Evolutionary conservation across 108 stramenopile genomes (phyloP).

Genomic region (Tribonema minus): DNA sequence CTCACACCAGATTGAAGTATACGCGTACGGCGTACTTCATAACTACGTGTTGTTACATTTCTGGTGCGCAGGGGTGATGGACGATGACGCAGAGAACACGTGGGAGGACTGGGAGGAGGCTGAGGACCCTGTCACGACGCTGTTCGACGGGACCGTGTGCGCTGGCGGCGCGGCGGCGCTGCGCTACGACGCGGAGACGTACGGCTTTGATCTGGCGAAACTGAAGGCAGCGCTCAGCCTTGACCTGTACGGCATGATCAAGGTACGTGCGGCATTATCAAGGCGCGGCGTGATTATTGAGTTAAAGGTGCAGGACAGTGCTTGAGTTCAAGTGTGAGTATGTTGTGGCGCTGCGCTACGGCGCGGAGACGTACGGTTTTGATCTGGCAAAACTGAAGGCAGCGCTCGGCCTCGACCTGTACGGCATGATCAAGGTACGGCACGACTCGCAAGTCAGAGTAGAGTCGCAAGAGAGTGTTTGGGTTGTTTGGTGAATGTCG

Average conservation of each 20-base stretch:
- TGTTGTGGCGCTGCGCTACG: conserved; percentile 18
- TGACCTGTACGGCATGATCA: neutral
- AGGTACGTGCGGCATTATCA: no score
- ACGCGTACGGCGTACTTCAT: no score
- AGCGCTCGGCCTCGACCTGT: neutral
- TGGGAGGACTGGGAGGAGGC: neutral
- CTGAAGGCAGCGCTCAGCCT: conserved; percentile 5
- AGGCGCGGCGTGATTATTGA: no score
- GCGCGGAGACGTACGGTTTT: conserved; percentile 19
- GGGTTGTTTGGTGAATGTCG: no score
- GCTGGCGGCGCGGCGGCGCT: conserved; percentile 7
- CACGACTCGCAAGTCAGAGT: no score
- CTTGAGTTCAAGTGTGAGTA: no score
- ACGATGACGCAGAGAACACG: neutral
- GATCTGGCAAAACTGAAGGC: conserved; percentile 13
- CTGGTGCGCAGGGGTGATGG: no score
- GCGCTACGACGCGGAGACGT: conserved; percentile 6
- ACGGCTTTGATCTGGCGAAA: conserved; percentile 25
- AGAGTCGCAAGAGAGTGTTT: no score
- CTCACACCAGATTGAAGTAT: no score
- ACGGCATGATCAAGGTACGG: neutral
- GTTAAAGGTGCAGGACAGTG: no score
- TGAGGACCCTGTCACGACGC: neutral
- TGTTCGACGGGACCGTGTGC: neutral
- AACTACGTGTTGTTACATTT: no score